These are phyloP conservation scores for Diversispora eburnea DNA, from an alignment of 192 early-diverging fungal genomes.

Conservation along the genomic window DNA sequence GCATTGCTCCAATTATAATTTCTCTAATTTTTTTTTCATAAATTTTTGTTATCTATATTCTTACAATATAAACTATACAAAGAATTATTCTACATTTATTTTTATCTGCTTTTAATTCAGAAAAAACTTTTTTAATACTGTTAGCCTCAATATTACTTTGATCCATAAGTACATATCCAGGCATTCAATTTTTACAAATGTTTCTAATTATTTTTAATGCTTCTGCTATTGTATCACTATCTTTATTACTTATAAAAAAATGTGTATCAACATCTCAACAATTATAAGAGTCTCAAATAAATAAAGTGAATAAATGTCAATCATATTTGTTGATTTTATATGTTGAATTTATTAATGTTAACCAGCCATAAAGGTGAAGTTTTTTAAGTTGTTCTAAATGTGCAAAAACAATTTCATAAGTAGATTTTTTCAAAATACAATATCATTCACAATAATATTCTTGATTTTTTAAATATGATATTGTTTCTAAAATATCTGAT, in stretches of 20 bases:
- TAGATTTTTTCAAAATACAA: background rate
- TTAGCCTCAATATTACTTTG: background rate
- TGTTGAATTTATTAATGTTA: constrained; percentile 30
- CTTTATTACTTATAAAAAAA: background rate
- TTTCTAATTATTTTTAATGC: background rate
- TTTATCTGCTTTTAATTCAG: background rate
- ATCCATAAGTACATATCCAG: constrained; percentile 24
- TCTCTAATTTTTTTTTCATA: no score
- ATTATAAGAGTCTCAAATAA: background rate
- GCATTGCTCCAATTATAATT: no score
- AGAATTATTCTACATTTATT: constrained; percentile 16
- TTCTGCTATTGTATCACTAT: constrained; percentile 3
- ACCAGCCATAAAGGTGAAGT: constrained; percentile 19
- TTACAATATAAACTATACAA: constrained; percentile 25
- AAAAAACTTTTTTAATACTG: constrained; percentile 22
- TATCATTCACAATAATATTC: constrained; percentile 7
- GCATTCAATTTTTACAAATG: background rate
- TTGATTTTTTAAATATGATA: constrained; percentile 8
- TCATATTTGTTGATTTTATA: background rate
- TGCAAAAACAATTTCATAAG: constrained; percentile 24
- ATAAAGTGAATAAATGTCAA: no score
- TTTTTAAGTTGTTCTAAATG: constrained; percentile 10
- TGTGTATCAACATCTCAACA: background rate
- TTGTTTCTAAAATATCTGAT: background rate
- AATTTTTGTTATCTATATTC: constrained; percentile 12